Evolutionary conservation across 2,329 filamentous ascomycete species (phyloP), one percentile per base, ranked within the genome.

Genomic region (Aspergillus arachidicola): DNA sequence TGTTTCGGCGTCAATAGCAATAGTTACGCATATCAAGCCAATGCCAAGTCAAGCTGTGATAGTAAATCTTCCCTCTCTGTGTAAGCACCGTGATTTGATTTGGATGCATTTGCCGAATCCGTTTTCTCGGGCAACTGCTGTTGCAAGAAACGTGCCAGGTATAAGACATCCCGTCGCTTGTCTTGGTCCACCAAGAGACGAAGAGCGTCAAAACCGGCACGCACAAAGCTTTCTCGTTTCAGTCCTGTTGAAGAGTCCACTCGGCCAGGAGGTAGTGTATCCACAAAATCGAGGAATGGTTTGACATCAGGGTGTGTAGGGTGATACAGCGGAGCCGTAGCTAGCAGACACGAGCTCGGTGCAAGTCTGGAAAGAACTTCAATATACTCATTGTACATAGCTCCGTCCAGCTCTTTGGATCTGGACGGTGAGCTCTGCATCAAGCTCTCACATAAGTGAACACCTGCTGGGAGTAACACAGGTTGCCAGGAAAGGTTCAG

Each of bases 201-300:
- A n/a, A 81, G 73, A 7, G 74, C 78, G 56, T 79, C 75, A 41
- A 79, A 75, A 11, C 75, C 71, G n/a, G 74, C 69, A 2, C 68
- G 70, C 45, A 79, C 68, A 50, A 79, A 69, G 38, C 67, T 64
- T 58, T 74, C 75, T 23, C 71, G 72, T 26, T 70, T 65, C 21
- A 43, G 32, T 16, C 69, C 60, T 34, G 63, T 62, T 67, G 65
- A 72, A 10, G 61, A 53, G 23, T 68, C 64, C 23, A 72, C 61
- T 21, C 66, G 63, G 26, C 58, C 58, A 9, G 68, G 63, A 28
- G 73, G 68, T 21, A 74, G 46, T 6, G 36, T 59, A 51, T 71
- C 69, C 43, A 73, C 66, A 58, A 73, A 73, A 14, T 68, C 56
- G n/a, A 79, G 61, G 41, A 79, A 72, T 6, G 72, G 73, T 9